A percentile compares a stretch with the other conserved stretches of the same genome.
Conservation (phyloP, 345 rosid genomes). For the Punica granatum region DNA sequence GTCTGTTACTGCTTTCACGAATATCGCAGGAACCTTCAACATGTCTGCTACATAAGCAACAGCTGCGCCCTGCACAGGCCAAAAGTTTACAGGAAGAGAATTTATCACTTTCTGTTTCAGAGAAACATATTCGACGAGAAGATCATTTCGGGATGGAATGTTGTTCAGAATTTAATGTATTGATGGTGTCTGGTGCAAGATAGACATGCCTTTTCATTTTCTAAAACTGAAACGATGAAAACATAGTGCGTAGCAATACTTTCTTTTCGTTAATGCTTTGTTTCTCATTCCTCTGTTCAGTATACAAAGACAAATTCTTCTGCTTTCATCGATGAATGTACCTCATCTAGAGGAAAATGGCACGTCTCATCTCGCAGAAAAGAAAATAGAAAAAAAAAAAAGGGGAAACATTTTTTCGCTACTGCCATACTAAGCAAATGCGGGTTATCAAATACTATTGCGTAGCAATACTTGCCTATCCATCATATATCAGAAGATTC, state of each 20-base stretch:
- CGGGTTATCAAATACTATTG: not conserved
- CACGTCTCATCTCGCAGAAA: not conserved
- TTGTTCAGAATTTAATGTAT: not conserved
- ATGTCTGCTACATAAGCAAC: slow-evolving; percentile 83
- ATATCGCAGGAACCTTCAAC: slow-evolving; percentile 73
- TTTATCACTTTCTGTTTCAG: not conserved
- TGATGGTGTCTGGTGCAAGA: not conserved
- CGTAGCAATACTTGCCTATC: not conserved
- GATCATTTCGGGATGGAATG: not conserved
- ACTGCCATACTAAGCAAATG: not conserved
- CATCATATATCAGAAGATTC: not conserved
- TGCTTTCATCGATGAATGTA: too few species aligned
- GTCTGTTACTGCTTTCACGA: slow-evolving; percentile 85
- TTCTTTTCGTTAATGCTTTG: too few species aligned
- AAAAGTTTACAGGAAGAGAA: not conserved
- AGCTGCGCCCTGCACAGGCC: slow-evolving; percentile 62
- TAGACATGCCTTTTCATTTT: not conserved
- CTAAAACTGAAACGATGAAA: not conserved
- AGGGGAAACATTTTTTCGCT: too few species aligned
- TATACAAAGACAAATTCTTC: too few species aligned
- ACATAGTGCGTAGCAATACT: too few species aligned
- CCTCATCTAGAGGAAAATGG: not conserved
- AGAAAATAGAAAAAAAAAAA: not conserved
- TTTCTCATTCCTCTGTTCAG: too few species aligned
- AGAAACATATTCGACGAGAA: not conserved